Conservation (phyloP, 805 yeast genomes). For the Lachancea waltii region DNA sequence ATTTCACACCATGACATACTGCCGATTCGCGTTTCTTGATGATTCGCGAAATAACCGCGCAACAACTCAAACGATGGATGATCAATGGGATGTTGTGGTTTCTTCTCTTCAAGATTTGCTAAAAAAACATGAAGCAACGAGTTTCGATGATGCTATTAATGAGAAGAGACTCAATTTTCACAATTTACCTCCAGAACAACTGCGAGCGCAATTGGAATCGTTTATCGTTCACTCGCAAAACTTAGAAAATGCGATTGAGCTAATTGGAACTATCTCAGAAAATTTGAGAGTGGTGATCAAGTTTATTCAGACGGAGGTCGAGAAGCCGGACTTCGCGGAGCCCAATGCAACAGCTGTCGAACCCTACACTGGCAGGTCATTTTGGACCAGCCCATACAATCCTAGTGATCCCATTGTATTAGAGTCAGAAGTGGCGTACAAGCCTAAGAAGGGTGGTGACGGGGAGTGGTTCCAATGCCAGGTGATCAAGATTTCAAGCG, state of each 20-base stretch:
- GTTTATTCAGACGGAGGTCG: conserved; percentile 3
- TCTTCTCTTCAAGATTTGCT: conserved; percentile 64
- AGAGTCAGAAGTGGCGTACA: conserved; percentile 86
- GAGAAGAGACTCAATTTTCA: conserved; percentile 27
- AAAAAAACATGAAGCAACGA: conserved; percentile 49
- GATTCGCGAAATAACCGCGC: neutral
- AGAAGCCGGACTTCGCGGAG: conserved; percentile 3
- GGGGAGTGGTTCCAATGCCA: conserved; percentile 97
- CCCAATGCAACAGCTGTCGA: conserved; percentile 9
- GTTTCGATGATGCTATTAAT: conserved; percentile 40
- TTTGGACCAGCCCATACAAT: conserved; percentile 48
- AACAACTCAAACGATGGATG: conserved; percentile 37
- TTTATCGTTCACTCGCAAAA: conserved; percentile 50
- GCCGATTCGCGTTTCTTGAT: no score
- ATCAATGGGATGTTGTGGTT: conserved; percentile 62
- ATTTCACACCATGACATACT: no score
- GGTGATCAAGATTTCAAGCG: conserved; percentile 68
- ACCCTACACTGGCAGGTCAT: conserved; percentile 37
- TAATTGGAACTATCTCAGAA: conserved; percentile 37
- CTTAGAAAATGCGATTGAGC: conserved; percentile 44
- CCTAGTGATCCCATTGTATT: conserved; percentile 50
- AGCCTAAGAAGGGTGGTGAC: conserved; percentile 59
- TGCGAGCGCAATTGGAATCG: conserved; percentile 36
- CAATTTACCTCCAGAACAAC: conserved; percentile 35
- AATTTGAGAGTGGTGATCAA: conserved; percentile 44